These are phyloP conservation scores for Populus hybrid DNA, from an alignment of 441 rosid species.

Conservation along the genomic window DNA sequence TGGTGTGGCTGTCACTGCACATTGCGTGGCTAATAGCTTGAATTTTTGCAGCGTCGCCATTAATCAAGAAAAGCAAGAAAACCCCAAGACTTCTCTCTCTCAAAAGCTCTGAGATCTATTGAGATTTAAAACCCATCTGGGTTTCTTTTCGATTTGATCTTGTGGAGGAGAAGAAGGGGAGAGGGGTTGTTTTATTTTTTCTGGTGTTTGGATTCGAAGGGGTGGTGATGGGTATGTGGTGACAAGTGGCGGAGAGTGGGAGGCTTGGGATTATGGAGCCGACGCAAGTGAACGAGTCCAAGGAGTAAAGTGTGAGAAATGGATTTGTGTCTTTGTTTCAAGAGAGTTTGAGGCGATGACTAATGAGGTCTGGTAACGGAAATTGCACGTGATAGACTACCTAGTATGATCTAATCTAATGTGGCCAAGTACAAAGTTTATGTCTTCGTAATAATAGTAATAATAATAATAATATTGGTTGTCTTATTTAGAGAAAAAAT, in stretches of 20 bases:
- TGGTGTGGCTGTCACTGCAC: conserved; percentile 51
- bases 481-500: too few species aligned
- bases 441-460: too few species aligned
- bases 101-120: neutral
- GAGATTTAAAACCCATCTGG: neutral
- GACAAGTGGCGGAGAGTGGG: conserved; percentile 15
- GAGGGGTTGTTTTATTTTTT: neutral
- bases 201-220: neutral
- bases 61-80: neutral
- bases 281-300: neutral
- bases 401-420: neutral
- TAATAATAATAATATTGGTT: neutral
- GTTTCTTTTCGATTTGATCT: neutral
- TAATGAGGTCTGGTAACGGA: too few species aligned
- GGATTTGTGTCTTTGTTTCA: neutral
- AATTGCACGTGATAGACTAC: too few species aligned
- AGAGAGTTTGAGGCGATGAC: neutral
- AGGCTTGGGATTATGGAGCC: neutral
- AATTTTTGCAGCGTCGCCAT: conserved; percentile 75
- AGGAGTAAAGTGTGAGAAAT: neutral
- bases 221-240: neutral
- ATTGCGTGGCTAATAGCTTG: conserved; percentile 68
- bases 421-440: neutral
- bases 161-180: neutral
- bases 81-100: neutral